These are phyloP conservation scores for maize (Zea mays) DNA, from an alignment of 176 grass and related monocot species.

Conservation along the genomic window DNA sequence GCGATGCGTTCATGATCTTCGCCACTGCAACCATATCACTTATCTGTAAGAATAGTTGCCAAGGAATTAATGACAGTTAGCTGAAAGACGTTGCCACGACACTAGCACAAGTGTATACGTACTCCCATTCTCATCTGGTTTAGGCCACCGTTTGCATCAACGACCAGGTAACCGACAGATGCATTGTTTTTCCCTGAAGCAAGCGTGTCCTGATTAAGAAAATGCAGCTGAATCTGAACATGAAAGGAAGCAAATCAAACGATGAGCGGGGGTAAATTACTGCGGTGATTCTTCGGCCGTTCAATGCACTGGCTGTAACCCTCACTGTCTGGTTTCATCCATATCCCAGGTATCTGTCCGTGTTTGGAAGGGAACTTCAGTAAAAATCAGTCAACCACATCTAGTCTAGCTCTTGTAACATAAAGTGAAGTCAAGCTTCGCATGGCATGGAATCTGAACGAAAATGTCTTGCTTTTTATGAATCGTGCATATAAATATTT, in stretches of 20 bases:
- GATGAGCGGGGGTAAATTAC: conserved; percentile 32
- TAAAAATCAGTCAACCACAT: background rate
- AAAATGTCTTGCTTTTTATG: conserved; percentile 30
- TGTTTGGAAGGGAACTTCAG: conserved; percentile 32
- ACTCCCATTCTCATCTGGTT: conserved; percentile 73
- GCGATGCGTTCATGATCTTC: conserved; percentile 78
- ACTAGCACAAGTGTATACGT: conserved; percentile 27
- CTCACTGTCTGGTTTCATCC: conserved; percentile 54
- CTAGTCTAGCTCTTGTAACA: background rate
- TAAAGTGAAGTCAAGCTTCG: background rate
- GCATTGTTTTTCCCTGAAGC: conserved; percentile 47
- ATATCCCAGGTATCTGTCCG: conserved; percentile 66
- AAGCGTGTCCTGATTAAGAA: background rate
- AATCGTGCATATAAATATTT: background rate
- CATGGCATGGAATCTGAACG: conserved; percentile 16
- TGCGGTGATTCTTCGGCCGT: conserved; percentile 46
- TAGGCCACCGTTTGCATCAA: conserved; percentile 52
- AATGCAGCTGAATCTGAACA: background rate
- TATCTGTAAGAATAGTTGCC: conserved; percentile 69
- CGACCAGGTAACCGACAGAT: conserved; percentile 63
- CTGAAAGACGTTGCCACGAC: conserved; percentile 14
- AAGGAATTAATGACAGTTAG: conserved; percentile 38
- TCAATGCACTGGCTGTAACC: conserved; percentile 60
- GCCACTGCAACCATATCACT: conserved; percentile 97
- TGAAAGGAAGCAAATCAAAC: conserved; percentile 1